Base-by-base conservation (phyloP, 306 rosid genomes). In the Corylus heterophylla region DNA sequence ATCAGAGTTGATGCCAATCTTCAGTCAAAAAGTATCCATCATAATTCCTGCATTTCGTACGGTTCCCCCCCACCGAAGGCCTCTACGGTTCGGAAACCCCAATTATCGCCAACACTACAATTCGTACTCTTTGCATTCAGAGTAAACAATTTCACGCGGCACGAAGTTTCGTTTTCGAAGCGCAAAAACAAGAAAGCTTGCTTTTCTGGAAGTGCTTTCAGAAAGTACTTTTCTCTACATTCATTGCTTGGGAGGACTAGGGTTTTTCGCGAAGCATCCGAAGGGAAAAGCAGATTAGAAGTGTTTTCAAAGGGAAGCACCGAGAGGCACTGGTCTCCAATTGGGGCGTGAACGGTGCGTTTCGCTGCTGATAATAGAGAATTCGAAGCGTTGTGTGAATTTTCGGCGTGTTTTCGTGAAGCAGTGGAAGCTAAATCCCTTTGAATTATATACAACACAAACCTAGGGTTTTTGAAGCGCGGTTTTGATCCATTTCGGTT, bases 231-330 rank as follows among this genome's bases (percentile, higher is more conserved):
- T 16, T 0, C 44, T n/a, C 49, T 14, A 0, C 45, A 31, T 45
- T 80, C 35, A 37, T 47, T n/a, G 14, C 11, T 58, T 44, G 49
- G 37, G 42, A 25, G 49, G 10, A 29, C 71, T 77, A 82, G 82
- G 75, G 72, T 68, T 42, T 42, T 6, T 61, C 16, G 35, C 44
- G 7, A 3, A 39, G 18, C 70, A 7, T 31, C 45, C 22, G 4
- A 27, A 61, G 12, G 4, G 6, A 56, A 8, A 54, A 54, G 18
- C 7, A 14, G 54, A 14, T 12, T 12, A 54, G 18, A 4, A 14
- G 66, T 25, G 48, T 39, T 39, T 37, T 8, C 6, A 2, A 66
- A 17, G 37, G 49, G 47, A 64, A 8, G 35, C 7, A 16, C 10
- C 4, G 48, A 16, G 44, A 66, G 25, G 71, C 9, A 16, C 22